Conservation (phyloP, 2,329 filamentous ascomycete species). For the Lojkania enalia region DNA sequence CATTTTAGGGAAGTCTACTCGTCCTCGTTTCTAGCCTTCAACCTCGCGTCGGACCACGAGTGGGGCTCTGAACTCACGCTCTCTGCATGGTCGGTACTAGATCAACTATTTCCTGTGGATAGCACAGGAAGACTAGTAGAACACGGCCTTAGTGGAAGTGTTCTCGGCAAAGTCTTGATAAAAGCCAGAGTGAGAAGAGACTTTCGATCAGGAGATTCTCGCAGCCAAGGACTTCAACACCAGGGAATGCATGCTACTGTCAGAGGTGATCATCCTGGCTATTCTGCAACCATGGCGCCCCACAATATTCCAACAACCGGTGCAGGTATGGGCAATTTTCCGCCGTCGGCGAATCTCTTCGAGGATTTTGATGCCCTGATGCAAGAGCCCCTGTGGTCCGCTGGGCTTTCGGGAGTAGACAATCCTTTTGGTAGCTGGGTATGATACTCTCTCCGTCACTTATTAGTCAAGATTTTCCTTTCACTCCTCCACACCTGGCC, state of each 20-base stretch:
- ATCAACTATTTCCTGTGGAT: conserved; percentile 23
- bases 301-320: conserved; percentile 9
- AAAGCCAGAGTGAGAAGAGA: conserved; percentile 13
- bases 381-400: conserved; percentile 19
- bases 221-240: conserved; percentile 8
- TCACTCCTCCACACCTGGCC: background rate
- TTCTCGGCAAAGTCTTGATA: conserved; percentile 16
- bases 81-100: conserved; percentile 17
- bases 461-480: conserved; percentile 4
- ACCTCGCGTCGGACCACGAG: conserved; percentile 12
- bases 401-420: conserved; percentile 11
- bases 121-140: conserved; percentile 11
- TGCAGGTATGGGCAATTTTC: conserved; percentile 8
- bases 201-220: background rate
- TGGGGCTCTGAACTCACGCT: conserved; percentile 13
- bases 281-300: conserved; percentile 9
- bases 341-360: conserved; percentile 20
- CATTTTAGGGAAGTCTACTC: conserved; percentile 20
- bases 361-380: conserved; percentile 25
- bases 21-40: conserved; percentile 19
- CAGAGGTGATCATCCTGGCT: conserved; percentile 2
- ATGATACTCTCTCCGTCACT: conserved; percentile 14
- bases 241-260: conserved; percentile 12
- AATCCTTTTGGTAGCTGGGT: conserved; percentile 21
- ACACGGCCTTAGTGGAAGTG: conserved; percentile 10